Percentiles rank a stretch among this genome's conserved stretches.
Conservation (phyloP, 306 rosid species). For the Rosa persica region DNA sequence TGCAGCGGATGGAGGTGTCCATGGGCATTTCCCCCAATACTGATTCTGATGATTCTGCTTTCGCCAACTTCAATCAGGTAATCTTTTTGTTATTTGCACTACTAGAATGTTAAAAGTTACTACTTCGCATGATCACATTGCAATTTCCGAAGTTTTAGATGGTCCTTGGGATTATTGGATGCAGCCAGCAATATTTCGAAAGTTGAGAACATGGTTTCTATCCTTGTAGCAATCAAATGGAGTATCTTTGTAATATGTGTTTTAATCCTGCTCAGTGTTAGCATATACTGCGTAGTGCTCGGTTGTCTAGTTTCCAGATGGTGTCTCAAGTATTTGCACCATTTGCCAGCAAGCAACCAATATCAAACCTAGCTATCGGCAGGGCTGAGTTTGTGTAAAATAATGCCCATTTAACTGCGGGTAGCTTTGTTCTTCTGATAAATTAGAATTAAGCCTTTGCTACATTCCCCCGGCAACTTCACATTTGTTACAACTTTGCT, state of each 20-base stretch:
- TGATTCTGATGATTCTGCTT: conserved; percentile 59
- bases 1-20: conserved; percentile 74
- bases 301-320: conserved; percentile 65
- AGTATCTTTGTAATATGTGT: neutral
- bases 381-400: conserved; percentile 23
- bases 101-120: neutral
- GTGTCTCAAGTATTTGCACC: conserved; percentile 45
- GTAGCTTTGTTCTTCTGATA: conserved; percentile 24
- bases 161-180: neutral
- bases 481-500: neutral
- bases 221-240: neutral
- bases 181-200: neutral
- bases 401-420: conserved; percentile 26
- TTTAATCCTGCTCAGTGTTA: neutral
- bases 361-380: conserved; percentile 21
- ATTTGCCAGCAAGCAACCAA: conserved; percentile 71
- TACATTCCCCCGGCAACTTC: conserved; percentile 1
- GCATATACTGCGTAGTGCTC: neutral
- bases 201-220: neutral
- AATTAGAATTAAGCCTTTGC: conserved; percentile 17
- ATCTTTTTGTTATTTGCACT: neutral
- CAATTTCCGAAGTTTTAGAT: neutral
- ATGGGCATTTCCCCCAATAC: conserved; percentile 40
- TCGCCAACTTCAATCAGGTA: conserved; percentile 78
- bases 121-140: neutral